phyloP scores from a whole-genome alignment of 352 stramenopile species.

The Phytopythium delawarense region DNA sequence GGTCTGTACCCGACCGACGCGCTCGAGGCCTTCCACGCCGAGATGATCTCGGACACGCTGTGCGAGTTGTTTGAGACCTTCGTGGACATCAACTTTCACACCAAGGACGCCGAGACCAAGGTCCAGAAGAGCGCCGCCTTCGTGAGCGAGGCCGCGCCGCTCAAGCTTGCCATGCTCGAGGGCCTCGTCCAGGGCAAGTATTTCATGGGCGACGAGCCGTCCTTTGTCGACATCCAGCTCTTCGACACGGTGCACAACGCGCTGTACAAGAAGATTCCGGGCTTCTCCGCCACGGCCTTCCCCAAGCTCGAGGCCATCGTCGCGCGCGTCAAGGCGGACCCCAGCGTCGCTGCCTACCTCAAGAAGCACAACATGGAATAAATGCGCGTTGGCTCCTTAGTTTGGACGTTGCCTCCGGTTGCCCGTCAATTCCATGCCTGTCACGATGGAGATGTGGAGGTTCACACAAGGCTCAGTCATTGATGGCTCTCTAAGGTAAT shows the following conservation, averaged over 20 bases:
- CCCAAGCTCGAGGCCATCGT: constrained; percentile 32
- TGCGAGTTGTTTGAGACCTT: constrained; percentile 19
- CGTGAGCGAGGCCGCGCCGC: constrained; percentile 20
- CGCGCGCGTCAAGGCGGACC: constrained; percentile 26
- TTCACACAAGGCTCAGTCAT: too few species aligned
- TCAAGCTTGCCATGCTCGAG: constrained; percentile 26
- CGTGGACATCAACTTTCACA: constrained; percentile 26
- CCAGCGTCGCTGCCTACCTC: constrained; percentile 28
- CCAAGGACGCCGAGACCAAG: constrained; percentile 28
- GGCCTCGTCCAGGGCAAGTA: constrained; percentile 27
- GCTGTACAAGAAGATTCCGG: constrained; percentile 16
- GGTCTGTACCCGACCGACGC: constrained; percentile 44
- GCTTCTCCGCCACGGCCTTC: constrained; percentile 24
- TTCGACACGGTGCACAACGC: constrained; percentile 39
- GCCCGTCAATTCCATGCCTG: too few species aligned
- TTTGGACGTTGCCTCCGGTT: too few species aligned
- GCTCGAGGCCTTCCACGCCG: constrained; percentile 31
- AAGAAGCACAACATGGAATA: constrained; percentile 16
- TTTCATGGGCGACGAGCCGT: constrained; percentile 31
- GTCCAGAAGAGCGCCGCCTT: constrained; percentile 28
- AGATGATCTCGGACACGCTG: constrained; percentile 38
- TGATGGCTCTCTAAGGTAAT: too few species aligned
- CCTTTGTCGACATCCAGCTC: constrained; percentile 35
- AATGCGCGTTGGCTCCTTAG: background rate
- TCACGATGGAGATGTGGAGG: too few species aligned